Evolutionary conservation across 805 yeast genomes (phyloP).

Genomic region (Lipomyces mesembrius): DNA sequence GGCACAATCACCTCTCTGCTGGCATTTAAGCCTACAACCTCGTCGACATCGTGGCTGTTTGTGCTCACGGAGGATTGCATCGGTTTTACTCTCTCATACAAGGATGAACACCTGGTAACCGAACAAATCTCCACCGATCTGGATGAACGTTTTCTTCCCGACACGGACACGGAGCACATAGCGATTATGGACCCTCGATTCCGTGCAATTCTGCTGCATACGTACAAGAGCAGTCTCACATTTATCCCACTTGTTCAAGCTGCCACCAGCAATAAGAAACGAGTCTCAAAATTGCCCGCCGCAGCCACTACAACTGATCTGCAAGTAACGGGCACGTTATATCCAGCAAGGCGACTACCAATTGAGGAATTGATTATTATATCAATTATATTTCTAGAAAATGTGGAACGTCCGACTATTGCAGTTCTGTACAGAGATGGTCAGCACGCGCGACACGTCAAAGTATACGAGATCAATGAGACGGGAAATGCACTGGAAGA

Average conservation of each 20-base stretch:
- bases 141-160: constrained; percentile 30
- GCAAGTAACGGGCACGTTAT: constrained; percentile 15
- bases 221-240: constrained; percentile 26
- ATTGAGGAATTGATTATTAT: constrained; percentile 30
- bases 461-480: constrained; percentile 26
- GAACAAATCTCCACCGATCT: constrained; percentile 24
- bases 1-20: constrained; percentile 26
- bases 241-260: constrained; percentile 27
- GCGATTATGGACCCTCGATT: constrained; percentile 28
- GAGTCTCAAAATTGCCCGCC: constrained; percentile 10
- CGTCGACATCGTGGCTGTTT: constrained; percentile 31
- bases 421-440: constrained; percentile 36
- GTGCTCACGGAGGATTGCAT: constrained; percentile 30
- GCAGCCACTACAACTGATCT: not conserved
- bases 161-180: constrained; percentile 30
- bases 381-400: constrained; percentile 25
- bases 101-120: constrained; percentile 22
- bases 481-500: constrained; percentile 20
- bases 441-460: constrained; percentile 30
- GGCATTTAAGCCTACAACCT: constrained; percentile 24
- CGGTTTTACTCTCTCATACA: constrained; percentile 22
- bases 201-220: constrained; percentile 29
- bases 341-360: constrained; percentile 27
- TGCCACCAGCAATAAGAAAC: constrained; percentile 7
- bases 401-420: constrained; percentile 23